Percentiles rank a stretch among this genome's conserved stretches.
phyloP scores from a whole-genome alignment of 2,329 filamentous ascomycete species.

The Alternaria brassicicola region DNA sequence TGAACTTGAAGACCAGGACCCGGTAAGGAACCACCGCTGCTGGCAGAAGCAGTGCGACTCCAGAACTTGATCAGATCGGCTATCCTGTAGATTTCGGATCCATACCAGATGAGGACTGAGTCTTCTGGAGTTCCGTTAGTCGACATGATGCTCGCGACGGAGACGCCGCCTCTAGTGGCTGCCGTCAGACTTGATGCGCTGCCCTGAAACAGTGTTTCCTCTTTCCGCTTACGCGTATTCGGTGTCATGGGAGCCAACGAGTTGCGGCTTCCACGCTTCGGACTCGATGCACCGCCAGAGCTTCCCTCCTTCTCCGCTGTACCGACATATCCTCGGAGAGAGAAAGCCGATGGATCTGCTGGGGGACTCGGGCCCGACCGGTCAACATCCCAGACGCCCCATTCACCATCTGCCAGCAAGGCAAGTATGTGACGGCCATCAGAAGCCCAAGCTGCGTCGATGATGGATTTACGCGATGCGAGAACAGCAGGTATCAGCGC shows the following conservation, averaged over 20 bases:
- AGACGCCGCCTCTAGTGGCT: slow-evolving; percentile 52
- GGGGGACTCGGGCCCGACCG: slow-evolving; percentile 41
- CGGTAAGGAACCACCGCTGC: slow-evolving; percentile 46
- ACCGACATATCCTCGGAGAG: slow-evolving; percentile 46
- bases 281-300: slow-evolving; percentile 30
- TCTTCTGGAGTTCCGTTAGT: slow-evolving; percentile 50
- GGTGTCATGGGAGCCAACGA: slow-evolving; percentile 58
- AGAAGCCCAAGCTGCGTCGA: slow-evolving; percentile 56
- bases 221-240: slow-evolving; percentile 55
- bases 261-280: slow-evolving; percentile 43
- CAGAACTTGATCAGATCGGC: slow-evolving; percentile 54
- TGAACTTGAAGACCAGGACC: slow-evolving; percentile 52
- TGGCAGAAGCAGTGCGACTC: slow-evolving; percentile 48
- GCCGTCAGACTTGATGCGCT: slow-evolving; percentile 38
- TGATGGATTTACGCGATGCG: slow-evolving; percentile 54
- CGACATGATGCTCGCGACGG: slow-evolving; percentile 43
- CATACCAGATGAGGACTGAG: slow-evolving; percentile 56
- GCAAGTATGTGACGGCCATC: slow-evolving; percentile 55
- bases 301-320: slow-evolving; percentile 31
- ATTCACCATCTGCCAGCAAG: slow-evolving; percentile 58
- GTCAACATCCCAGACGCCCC: slow-evolving; percentile 59
- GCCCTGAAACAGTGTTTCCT: slow-evolving; percentile 54
- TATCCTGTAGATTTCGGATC: slow-evolving; percentile 53
- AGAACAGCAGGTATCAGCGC: slow-evolving; percentile 36
- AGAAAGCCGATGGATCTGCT: slow-evolving; percentile 41